Evolutionary conservation across 192 early-diverging fungal genomes (phyloP).

Genomic region (Entomortierella parvispora): DNA sequence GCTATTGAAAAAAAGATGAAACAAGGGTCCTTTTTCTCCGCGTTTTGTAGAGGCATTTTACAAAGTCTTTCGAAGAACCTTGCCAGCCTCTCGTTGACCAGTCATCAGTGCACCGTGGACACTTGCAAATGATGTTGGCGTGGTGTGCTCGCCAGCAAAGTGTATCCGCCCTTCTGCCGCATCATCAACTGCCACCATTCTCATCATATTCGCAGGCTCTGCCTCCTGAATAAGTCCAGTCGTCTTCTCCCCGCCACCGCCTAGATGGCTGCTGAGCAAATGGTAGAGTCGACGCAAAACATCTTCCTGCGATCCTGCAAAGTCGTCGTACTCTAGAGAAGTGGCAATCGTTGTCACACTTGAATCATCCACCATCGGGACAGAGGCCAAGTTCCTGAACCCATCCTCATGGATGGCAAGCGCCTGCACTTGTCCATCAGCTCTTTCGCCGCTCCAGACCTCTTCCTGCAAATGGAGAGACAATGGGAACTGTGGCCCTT

Average conservation of each 20-base stretch:
- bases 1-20: neutral
- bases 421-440: no score
- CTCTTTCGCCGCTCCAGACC: no score
- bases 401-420: no score
- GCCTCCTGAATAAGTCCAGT: neutral
- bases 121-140: conserved; percentile 53
- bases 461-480: no score
- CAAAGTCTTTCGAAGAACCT: conserved; percentile 29
- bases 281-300: no score
- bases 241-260: neutral
- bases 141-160: conserved; percentile 60
- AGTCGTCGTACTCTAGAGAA: no score
- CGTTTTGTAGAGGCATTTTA: neutral
- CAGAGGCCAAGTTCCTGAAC: no score
- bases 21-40: neutral
- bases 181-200: conserved; percentile 30
- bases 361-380: no score
- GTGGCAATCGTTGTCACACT: no score
- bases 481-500: no score
- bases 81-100: conserved; percentile 51
- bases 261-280: neutral
- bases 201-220: conserved; percentile 4
- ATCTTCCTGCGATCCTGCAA: no score
- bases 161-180: conserved; percentile 26
- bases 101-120: conserved; percentile 60